Evolutionary conservation across 768 basidiomycete species (phyloP).

Genomic region (Naganishia randhawae): DNA sequence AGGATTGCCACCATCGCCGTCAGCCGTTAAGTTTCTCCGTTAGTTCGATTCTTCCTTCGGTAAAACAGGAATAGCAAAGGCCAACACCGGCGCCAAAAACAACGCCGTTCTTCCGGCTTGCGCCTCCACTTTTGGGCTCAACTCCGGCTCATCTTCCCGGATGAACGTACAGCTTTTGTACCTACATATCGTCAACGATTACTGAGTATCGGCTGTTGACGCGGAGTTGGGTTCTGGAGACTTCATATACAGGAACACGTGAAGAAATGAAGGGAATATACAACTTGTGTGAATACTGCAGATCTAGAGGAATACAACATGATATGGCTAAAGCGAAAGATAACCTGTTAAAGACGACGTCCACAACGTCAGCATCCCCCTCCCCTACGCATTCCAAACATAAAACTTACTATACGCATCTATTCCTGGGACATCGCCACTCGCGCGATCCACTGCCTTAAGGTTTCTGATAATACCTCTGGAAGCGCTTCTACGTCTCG

Average conservation of each 20-base stretch:
- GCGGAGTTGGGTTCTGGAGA: too few relatives aligned
- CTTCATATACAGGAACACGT: too few relatives aligned
- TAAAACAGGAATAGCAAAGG: neutral
- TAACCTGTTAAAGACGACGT: too few relatives aligned
- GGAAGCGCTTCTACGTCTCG: conserved; percentile 86
- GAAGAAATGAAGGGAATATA: too few relatives aligned
- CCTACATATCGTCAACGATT: too few relatives aligned
- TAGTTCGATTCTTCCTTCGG: neutral
- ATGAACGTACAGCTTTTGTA: neutral
- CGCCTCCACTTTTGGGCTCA: neutral
- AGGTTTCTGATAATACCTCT: conserved; percentile 76
- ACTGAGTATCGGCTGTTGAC: too few relatives aligned
- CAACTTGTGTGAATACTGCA: too few relatives aligned
- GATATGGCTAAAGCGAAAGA: too few relatives aligned
- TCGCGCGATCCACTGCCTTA: conserved; percentile 67
- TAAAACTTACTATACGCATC: neutral
- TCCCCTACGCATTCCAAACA: too few relatives aligned
- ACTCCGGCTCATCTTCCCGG: neutral
- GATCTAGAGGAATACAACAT: too few relatives aligned
- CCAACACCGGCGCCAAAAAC: neutral
- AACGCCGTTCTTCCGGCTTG: neutral
- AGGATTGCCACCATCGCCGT: too few relatives aligned
- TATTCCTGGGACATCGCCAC: conserved; percentile 37
- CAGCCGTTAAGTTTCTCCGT: neutral
- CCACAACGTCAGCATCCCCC: too few relatives aligned